Base-by-base conservation (phyloP, 371 early-diverging fungal species). In the Parasitella parasitica region DNA sequence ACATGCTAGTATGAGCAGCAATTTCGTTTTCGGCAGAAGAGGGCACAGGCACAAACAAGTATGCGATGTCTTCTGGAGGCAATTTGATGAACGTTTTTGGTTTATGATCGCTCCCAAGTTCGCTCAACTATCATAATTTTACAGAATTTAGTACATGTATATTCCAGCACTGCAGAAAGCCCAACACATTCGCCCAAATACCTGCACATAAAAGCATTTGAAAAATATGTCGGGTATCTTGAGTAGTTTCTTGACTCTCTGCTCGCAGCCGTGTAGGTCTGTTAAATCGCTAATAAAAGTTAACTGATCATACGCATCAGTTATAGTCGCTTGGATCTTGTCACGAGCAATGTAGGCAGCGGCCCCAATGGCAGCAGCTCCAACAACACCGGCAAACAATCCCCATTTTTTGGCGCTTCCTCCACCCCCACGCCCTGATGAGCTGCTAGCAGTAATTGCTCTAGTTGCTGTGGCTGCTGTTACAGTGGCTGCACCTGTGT, bases 1-100 rank as follows among this genome's bases (percentile, higher is more conserved):
- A 86, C 75, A 86, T 86, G 55, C 76, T 77, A 27, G 76, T 84
- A 36, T 86, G 86, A 0, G 86, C 86, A 34, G 70, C 70, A 32
- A 86, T 71, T 54, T 75, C 81, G 27, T 70, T 56, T 52, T 67
- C 68, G 2, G 71, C 67, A 41, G 54, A 37, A 0, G 72, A 73
- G 4, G 32, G 36, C 1, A 75, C 52, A 12, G 79, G 79, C 0
- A 73, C 54, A 66, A 80, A 80, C 2, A 65, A 49, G 49, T 73
- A 60, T 0, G 65, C 34, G 2, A 70, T 66, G 3, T 80, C 81
- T 3, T 69, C 64, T 1, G 81, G 81, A 7, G 81, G 81, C 12
- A 76, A 49, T 18, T 73, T 76, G 18, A 86, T 77, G 49, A 86
- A 86, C 7, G 84, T 86, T 34, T 75, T 64, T 0, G 73, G 67